phyloP scores from a whole-genome alignment of 2,329 filamentous ascomycete genomes.

The Paecilomyces dactylethromorphus region DNA sequence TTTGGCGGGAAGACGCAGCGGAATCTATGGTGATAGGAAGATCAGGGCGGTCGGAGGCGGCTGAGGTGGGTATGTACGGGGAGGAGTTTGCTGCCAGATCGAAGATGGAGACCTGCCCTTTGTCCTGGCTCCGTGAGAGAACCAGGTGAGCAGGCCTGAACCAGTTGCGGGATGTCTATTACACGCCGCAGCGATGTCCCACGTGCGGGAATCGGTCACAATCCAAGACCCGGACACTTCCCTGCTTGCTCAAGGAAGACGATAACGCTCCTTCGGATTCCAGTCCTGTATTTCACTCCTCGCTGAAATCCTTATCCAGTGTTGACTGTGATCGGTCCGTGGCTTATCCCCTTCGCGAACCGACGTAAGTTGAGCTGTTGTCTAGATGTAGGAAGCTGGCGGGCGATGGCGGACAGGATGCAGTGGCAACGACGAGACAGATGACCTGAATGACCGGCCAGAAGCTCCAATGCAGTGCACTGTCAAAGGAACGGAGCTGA shows the following conservation, averaged over 20 bases:
- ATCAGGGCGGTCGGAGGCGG: conserved; percentile 62
- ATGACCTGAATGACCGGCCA: background rate
- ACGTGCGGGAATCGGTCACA: background rate
- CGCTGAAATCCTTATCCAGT: background rate
- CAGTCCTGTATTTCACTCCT: background rate
- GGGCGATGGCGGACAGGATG: background rate
- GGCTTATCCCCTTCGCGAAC: background rate
- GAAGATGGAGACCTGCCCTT: conserved; percentile 45
- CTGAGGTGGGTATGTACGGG: conserved; percentile 51
- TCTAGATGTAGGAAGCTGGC: background rate
- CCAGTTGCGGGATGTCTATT: background rate
- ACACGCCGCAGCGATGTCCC: background rate
- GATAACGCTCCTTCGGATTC: background rate
- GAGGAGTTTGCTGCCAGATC: conserved; percentile 68
- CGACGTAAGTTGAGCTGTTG: background rate
- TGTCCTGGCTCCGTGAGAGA: conserved; percentile 36
- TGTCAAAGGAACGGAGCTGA: background rate
- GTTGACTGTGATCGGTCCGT: background rate
- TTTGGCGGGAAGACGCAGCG: conserved; percentile 40
- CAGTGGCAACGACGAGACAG: background rate
- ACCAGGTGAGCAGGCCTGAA: conserved; percentile 39
- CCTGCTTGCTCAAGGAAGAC: background rate
- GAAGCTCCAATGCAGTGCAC: background rate
- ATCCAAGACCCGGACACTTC: background rate
- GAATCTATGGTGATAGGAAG: conserved; percentile 48